Conservation (phyloP, 1,139 yeast species). For the Pichia sp. region DNA sequence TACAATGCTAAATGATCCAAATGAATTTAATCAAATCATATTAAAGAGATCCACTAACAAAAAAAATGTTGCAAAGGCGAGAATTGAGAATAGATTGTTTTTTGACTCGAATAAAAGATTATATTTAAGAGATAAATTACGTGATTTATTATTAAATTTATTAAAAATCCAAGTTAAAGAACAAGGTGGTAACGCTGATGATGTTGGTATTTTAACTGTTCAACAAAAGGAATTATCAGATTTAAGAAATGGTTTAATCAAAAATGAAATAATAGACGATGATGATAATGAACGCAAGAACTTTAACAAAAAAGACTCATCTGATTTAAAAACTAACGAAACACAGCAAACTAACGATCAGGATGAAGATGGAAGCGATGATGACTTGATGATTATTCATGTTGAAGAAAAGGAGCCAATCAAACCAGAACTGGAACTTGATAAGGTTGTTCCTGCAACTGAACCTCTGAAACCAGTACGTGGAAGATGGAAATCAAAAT, state of each 20-base stretch:
- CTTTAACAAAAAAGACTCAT: not conserved
- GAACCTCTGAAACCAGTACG: not conserved
- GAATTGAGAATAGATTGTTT: slow-evolving; percentile 15
- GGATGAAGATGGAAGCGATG: slow-evolving; percentile 9
- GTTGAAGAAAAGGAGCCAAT: slow-evolving; percentile 7
- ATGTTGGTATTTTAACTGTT: slow-evolving; percentile 27
- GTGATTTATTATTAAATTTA: slow-evolving; percentile 32
- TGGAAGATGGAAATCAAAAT: not conserved
- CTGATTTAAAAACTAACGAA: not conserved
- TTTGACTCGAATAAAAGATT: slow-evolving; percentile 34
- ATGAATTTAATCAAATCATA: slow-evolving; percentile 17
- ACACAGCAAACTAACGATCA: not conserved
- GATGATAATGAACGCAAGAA: not conserved
- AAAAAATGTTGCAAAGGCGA: not conserved
- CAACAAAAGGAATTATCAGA: slow-evolving; percentile 1
- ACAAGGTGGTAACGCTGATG: slow-evolving; percentile 32
- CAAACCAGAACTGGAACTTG: not conserved
- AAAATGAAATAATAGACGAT: not conserved
- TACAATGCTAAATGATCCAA: slow-evolving; percentile 38
- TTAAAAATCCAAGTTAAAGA: slow-evolving; percentile 33
- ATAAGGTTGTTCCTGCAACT: not conserved
- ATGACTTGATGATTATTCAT: slow-evolving; percentile 13
- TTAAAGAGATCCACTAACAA: slow-evolving; percentile 22
- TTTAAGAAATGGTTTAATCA: not conserved
- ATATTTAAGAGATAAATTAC: slow-evolving; percentile 32